These are phyloP conservation scores for Aureobasidium sp. DNA, from an alignment of 2,329 filamentous ascomycete species.

Conservation along the genomic window DNA sequence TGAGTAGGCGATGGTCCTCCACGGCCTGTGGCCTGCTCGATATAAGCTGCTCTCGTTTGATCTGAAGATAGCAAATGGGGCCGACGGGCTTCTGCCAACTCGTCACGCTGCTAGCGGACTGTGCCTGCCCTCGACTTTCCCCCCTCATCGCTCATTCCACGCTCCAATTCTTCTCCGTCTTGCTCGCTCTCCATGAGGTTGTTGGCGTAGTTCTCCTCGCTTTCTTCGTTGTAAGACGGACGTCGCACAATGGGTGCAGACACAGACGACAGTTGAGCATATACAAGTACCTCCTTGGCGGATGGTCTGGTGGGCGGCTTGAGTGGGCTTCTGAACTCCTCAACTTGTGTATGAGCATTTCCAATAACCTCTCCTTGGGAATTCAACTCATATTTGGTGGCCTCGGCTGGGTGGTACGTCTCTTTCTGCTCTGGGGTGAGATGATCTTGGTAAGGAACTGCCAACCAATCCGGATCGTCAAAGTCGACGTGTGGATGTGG, in stretches of 20 bases:
- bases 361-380: background rate
- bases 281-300: background rate
- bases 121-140: background rate
- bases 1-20: background rate
- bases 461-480: background rate
- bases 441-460: background rate
- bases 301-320: background rate
- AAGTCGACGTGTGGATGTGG: conserved; percentile 2
- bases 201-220: background rate
- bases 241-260: background rate
- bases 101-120: background rate
- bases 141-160: background rate
- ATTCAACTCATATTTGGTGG: background rate
- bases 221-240: background rate
- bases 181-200: background rate
- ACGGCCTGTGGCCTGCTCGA: background rate
- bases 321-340: background rate
- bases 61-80: background rate
- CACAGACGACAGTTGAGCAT: background rate
- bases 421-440: background rate
- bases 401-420: background rate
- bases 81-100: background rate
- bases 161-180: background rate
- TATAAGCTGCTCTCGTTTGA: background rate
- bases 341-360: background rate